These are phyloP conservation scores for Theobroma grandiflorum DNA, from an alignment of 441 rosid species.

Conservation along the genomic window DNA sequence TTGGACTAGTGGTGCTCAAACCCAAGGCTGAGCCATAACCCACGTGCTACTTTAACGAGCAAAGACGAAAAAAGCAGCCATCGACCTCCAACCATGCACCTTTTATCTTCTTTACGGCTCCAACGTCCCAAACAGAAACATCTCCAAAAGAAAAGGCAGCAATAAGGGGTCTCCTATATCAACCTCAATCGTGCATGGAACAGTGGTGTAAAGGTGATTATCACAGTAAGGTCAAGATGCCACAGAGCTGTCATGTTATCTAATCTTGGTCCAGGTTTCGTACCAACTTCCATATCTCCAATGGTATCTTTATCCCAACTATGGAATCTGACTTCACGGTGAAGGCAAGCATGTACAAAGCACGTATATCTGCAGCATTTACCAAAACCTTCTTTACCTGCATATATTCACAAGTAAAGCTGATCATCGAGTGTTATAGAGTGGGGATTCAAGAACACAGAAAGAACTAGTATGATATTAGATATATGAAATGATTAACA, in stretches of 20 bases:
- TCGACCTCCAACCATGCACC: not conserved
- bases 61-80: conserved; percentile 3
- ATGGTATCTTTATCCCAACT: not conserved
- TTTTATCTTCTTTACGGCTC: not conserved
- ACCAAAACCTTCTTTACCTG: not conserved
- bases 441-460: not conserved
- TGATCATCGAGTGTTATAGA: not conserved
- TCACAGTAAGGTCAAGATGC: not conserved
- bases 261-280: conserved; percentile 5
- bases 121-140: not conserved
- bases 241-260: not conserved
- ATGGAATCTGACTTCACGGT: conserved; percentile 20
- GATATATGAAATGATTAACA: not conserved
- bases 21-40: not conserved
- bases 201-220: conserved; percentile 15
- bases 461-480: not conserved
- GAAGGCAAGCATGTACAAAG: conserved; percentile 23
- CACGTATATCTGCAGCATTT: not conserved
- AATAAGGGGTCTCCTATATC: not conserved
- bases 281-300: conserved; percentile 10
- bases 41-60: conserved; percentile 14
- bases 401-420: not conserved
- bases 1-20: not conserved
- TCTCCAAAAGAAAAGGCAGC: not conserved
- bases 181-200: conserved; percentile 9